Evolutionary conservation across 169 alveolate genomes (phyloP).

Genomic region (Cryptosporidium bovis): DNA sequence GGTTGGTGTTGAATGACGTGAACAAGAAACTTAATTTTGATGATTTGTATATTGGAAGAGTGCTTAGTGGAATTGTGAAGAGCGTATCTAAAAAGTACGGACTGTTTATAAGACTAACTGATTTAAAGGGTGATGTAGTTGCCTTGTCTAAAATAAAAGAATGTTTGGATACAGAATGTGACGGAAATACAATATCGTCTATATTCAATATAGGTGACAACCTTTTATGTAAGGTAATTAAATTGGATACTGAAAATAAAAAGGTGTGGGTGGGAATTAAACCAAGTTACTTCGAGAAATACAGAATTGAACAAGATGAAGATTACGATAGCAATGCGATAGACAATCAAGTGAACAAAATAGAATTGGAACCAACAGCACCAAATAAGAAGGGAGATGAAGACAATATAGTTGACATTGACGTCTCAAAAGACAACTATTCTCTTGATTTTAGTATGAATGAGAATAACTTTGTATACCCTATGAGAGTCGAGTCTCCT

Average conservation of each 20-base stretch:
- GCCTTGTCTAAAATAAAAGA: constrained; percentile 37
- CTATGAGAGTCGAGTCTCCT: too few species aligned
- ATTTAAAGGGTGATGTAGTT: neutral
- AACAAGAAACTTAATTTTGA: constrained; percentile 27
- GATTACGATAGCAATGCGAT: constrained; percentile 1
- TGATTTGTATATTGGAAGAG: constrained; percentile 55
- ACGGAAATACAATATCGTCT: constrained; percentile 12
- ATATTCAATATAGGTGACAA: constrained; percentile 34
- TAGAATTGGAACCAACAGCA: neutral
- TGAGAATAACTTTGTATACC: too few species aligned
- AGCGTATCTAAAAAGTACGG: constrained; percentile 38
- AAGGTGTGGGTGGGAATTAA: constrained; percentile 56
- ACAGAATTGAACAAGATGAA: neutral
- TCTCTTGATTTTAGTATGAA: too few species aligned
- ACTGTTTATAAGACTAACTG: constrained; percentile 36
- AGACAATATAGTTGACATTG: neutral
- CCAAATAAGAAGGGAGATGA: constrained; percentile 5
- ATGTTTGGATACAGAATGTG: constrained; percentile 16
- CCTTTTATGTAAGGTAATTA: constrained; percentile 45
- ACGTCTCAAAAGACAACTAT: neutral
- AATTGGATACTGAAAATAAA: constrained; percentile 8
- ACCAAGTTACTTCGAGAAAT: constrained; percentile 16
- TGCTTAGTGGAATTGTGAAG: constrained; percentile 32
- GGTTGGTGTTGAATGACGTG: neutral
- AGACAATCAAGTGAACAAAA: neutral